Base-by-base conservation (phyloP, 2,329 filamentous ascomycete genomes). In the Gaeumannomyces tritici region DNA sequence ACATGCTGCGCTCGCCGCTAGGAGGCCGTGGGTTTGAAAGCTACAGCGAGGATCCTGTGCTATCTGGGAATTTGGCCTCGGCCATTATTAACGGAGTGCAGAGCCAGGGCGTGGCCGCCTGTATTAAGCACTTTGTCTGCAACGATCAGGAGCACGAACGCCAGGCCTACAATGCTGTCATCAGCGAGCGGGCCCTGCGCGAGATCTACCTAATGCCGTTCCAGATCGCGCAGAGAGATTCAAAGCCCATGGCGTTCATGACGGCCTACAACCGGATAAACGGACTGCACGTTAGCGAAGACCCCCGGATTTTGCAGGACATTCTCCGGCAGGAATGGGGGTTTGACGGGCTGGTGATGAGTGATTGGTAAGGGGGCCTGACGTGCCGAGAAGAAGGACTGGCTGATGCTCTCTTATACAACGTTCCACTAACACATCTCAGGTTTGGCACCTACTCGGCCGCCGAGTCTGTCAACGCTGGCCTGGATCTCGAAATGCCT, bases 241-340 rank as follows among this genome's bases (percentile, higher is more conserved):
- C 69, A 4, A 66, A 70, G 55, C 74, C 73, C 1, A 69, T 69
- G 26, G 73, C 70, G 29, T 68, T 76, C 33, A 76, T 77, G 74
- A 73, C 73, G 4, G 69, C 71, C 33, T 77, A 76, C 64, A 76
- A 75, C 59, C 75, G 73, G 61, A 73, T 77, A 28, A 76, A 77
- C 63, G 75, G 74, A 12, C 65, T 69, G 18, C 74, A 76, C 65
- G 73, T 71, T 26, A 73, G 71, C 63, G 74, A 76, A 64, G 74
- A 74, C 64, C 69, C 69, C 9, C 67, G 68, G 55, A 64, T 76
- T 6, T 64, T 77, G 27, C 66, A 69, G 21, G 71, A 70, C 47
- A 71, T 76, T 42, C 65, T 77, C 55, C 69, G 75, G 62, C 69
- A 70, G 5, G 74, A 76, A 62, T 77, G 75, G 75, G 71, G 70